These are phyloP conservation scores for Dryadomyces quercivorus DNA, from an alignment of 2,329 filamentous ascomycete species.

Conservation along the genomic window DNA sequence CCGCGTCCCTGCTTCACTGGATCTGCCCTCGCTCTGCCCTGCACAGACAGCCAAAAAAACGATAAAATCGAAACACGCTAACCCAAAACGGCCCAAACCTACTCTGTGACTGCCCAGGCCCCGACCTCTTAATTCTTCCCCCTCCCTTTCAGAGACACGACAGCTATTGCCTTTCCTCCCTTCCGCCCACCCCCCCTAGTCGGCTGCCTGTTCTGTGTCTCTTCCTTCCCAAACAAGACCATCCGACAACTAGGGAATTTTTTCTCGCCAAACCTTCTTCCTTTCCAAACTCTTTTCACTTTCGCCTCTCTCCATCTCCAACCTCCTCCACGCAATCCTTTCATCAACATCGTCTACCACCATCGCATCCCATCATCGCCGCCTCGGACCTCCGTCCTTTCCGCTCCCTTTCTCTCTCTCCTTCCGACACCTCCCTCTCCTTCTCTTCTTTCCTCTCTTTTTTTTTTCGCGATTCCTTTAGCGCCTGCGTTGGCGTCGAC, in stretches of 20 bases:
- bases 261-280: not conserved
- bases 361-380: not conserved
- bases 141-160: conserved; percentile 9
- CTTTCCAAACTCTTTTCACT: not conserved
- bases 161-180: conserved; percentile 6
- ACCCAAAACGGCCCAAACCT: not conserved
- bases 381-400: not conserved
- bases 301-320: not conserved
- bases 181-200: conserved; percentile 4
- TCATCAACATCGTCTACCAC: conserved; percentile 1
- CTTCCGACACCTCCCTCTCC: not conserved
- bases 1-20: not conserved
- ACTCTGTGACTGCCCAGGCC: not conserved
- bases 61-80: conserved; percentile 6
- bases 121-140: conserved; percentile 6
- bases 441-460: not conserved
- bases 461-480: not conserved
- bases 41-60: not conserved
- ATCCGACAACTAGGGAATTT: not conserved
- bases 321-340: not conserved
- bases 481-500: not conserved
- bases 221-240: conserved; percentile 2
- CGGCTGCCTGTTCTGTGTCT: not conserved
- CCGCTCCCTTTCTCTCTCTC: not conserved
- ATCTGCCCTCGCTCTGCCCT: too few relatives aligned